phyloP scores from a whole-genome alignment of 2,329 filamentous ascomycete species.

The Diaporthe ampelina region DNA sequence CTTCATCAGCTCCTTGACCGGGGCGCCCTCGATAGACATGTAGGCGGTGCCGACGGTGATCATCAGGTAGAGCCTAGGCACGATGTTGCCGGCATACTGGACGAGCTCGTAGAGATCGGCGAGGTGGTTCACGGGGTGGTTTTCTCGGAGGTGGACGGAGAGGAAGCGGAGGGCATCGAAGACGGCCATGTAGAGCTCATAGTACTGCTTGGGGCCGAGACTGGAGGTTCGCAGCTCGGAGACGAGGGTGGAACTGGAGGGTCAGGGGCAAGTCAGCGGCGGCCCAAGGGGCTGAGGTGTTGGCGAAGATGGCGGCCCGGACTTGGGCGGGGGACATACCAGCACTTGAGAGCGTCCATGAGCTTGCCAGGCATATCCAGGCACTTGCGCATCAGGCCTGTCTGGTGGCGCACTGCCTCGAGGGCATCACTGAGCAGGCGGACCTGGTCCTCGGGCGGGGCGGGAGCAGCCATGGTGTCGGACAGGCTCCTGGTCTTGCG shows the following conservation, averaged over 20 bases:
- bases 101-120: slow-evolving; percentile 98
- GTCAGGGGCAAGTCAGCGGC: neutral
- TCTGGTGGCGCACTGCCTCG: slow-evolving; percentile 96
- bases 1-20: slow-evolving; percentile 99
- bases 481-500: slow-evolving; percentile 29
- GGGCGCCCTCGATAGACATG: slow-evolving; percentile 98
- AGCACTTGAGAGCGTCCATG: slow-evolving; percentile 99
- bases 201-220: slow-evolving; percentile 99
- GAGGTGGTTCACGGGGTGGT: slow-evolving; percentile 96
- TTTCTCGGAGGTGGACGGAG: slow-evolving; percentile 95
- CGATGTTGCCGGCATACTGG: slow-evolving; percentile 98
- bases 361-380: slow-evolving; percentile 97
- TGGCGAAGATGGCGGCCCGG: slow-evolving; percentile 6
- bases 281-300: slow-evolving; percentile 2
- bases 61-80: slow-evolving; percentile 97
- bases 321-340: slow-evolving; percentile 70
- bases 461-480: slow-evolving; percentile 62
- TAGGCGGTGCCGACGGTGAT: slow-evolving; percentile 99
- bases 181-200: slow-evolving; percentile 99
- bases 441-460: slow-evolving; percentile 83
- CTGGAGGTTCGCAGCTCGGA: slow-evolving; percentile 98
- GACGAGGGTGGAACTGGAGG: slow-evolving; percentile 88
- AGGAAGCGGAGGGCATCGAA: slow-evolving; percentile 98
- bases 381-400: slow-evolving; percentile 96
- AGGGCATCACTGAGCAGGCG: slow-evolving; percentile 97